These are phyloP conservation scores for Diospyros kaki DNA, from an alignment of 148 eudicot species.

Conservation along the genomic window DNA sequence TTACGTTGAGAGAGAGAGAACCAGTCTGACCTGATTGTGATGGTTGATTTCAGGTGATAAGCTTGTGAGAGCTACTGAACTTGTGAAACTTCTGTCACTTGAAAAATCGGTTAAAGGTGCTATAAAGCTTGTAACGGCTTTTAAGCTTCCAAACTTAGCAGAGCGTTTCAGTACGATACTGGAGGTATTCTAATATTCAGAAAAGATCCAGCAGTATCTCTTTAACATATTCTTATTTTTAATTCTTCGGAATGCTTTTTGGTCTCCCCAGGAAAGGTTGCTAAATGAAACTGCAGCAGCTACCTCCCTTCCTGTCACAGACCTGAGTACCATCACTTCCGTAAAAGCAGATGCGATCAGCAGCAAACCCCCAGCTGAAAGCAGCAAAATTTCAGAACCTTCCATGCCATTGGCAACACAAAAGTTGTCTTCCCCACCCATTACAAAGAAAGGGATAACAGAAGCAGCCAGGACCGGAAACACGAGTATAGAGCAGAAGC, in stretches of 20 bases:
- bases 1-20: not conserved
- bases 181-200: conserved; percentile 45
- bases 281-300: conserved; percentile 39
- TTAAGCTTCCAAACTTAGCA: conserved; percentile 89
- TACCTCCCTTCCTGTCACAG: conserved; percentile 17
- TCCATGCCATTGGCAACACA: conserved; percentile 29
- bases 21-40: conserved; percentile 3
- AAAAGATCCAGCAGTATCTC: not conserved
- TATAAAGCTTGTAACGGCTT: conserved; percentile 79
- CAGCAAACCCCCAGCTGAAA: conserved; percentile 33
- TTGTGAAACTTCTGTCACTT: conserved; percentile 74
- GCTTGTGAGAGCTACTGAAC: conserved; percentile 89
- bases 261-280: conserved; percentile 59
- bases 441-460: conserved; percentile 36
- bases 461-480: conserved; percentile 31
- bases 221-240: not conserved
- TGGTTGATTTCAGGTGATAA: conserved; percentile 68
- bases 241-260: not conserved
- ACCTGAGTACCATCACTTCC: conserved; percentile 18
- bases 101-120: conserved; percentile 94
- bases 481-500: conserved; percentile 26
- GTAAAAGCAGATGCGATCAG: conserved; percentile 20
- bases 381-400: conserved; percentile 41
- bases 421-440: conserved; percentile 41
- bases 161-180: conserved; percentile 79